phyloP scores from a whole-genome alignment of 345 rosid species.

The Gynandropsis gynandra region DNA sequence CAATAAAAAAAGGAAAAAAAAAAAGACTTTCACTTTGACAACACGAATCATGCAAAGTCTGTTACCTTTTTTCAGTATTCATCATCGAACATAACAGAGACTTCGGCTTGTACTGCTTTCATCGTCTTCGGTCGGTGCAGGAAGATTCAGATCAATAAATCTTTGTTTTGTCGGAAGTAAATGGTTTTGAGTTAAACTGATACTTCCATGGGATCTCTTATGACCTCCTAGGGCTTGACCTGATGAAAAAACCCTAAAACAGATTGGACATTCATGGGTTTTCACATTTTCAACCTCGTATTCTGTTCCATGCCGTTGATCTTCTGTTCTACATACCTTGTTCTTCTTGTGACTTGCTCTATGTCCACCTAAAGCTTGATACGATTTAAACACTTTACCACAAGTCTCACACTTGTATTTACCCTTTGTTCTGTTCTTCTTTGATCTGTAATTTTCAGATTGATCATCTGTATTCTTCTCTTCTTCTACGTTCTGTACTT shows the following conservation, averaged over 20 bases:
- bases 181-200: slow-evolving; percentile 28
- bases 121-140: slow-evolving; percentile 73
- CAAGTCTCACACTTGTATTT: slow-evolving; percentile 81
- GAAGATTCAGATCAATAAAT: slow-evolving; percentile 87
- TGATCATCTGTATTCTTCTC: slow-evolving; percentile 42
- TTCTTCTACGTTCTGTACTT: slow-evolving; percentile 23
- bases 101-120: slow-evolving; percentile 50
- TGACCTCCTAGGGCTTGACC: slow-evolving; percentile 99
- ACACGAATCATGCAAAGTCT: slow-evolving; percentile 37
- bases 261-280: slow-evolving; percentile 76
- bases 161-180: slow-evolving; percentile 26
- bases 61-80: slow-evolving; percentile 42
- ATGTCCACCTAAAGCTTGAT: slow-evolving; percentile 92
- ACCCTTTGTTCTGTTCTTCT: slow-evolving; percentile 34
- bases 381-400: slow-evolving; percentile 68
- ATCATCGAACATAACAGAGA: slow-evolving; percentile 66
- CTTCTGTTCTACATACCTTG: slow-evolving; percentile 27
- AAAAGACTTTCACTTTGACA: slow-evolving; percentile 43
- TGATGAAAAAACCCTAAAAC: slow-evolving; percentile 70
- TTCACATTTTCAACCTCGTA: slow-evolving; percentile 35
- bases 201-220: slow-evolving; percentile 72
- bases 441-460: slow-evolving; percentile 28
- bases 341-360: slow-evolving; percentile 86
- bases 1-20: slow-evolving; percentile 19
- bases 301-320: slow-evolving; percentile 26